Base-by-base conservation (phyloP, 345 rosid genomes). In the Syzygium aqueum region DNA sequence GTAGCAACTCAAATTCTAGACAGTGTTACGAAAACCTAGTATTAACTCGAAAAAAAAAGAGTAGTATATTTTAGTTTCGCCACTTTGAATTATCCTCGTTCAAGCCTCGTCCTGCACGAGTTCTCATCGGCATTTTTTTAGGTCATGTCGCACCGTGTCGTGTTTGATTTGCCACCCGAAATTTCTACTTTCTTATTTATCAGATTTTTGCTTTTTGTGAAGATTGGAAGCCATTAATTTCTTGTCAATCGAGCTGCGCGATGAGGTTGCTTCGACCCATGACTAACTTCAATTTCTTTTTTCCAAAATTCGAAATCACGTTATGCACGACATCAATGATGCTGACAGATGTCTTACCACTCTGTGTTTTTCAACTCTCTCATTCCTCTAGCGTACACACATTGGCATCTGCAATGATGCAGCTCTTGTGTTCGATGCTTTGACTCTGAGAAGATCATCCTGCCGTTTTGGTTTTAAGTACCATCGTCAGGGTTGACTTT, bases 61-160 rank as follows among this genome's bases (percentile, higher is more conserved):
- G 65, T 0, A 11, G 5, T 25, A 61, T 13, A n/a, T 61, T n/a
- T 61, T 5, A n/a, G 7, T n/a, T 61, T 61, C 6, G 16, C 15
- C 73, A 6, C n/a, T n/a, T 27, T 61, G 30, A 61, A 61, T 0
- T 6, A 61, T 27, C 19, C 73, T 14, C 0, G 0, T n/a, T n/a
- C 3, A 8, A n/a, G 33, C n/a, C 67, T 12, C 4, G 0, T 61
- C 67, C 33, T 7, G 37, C n/a, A 1, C 0, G 2, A 61, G 6
- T 13, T 61, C 15, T n/a, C 37, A 7, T 61, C 14, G 17, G 6
- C 5, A 7, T 13, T 61, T 61, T 61, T 13, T n/a, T 61, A n/a
- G 4, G 33, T 61, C 73, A n/a, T 61, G 43, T 65, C 10, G 8
- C 17, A 8, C 3, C 40, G 3, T 16, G 77, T 30, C 4, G 22